Percentiles rank a stretch among this genome's conserved stretches.
These are phyloP conservation scores for Leucocoprinus leucothites DNA, from an alignment of 768 basidiomycete species.

Conservation along the genomic window DNA sequence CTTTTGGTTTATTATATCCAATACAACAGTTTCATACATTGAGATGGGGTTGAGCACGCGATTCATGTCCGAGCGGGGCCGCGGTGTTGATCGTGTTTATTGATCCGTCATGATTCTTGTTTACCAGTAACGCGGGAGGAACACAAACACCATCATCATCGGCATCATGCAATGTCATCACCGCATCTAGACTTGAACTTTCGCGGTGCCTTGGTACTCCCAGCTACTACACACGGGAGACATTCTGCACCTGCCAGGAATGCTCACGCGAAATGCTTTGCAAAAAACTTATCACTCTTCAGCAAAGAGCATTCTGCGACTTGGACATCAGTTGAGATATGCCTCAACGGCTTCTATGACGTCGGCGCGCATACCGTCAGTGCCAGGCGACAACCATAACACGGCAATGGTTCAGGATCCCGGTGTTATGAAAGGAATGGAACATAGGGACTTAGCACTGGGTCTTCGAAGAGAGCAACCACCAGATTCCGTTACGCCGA, in stretches of 20 bases:
- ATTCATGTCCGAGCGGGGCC: too few relatives aligned
- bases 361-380: not conserved
- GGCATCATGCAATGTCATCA: not conserved
- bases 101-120: not conserved
- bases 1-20: too few relatives aligned
- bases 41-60: too few relatives aligned
- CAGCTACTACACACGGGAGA: too few relatives aligned
- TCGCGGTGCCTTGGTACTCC: too few relatives aligned
- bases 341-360: not conserved
- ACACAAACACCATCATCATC: conserved; percentile 5
- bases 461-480: conserved; percentile 7
- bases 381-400: not conserved
- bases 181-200: too few relatives aligned
- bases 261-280: conserved; percentile 8
- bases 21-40: too few relatives aligned
- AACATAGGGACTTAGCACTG: not conserved
- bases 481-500: conserved; percentile 7
- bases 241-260: too few relatives aligned
- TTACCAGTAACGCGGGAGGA: not conserved
- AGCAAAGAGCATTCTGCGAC: not conserved
- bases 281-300: not conserved
- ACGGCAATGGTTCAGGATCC: not conserved
- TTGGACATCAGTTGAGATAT: not conserved
- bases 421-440: not conserved
- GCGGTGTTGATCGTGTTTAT: too few relatives aligned